Evolutionary conservation across 768 basidiomycete species (phyloP).

Genomic region (Amanita inopinata): DNA sequence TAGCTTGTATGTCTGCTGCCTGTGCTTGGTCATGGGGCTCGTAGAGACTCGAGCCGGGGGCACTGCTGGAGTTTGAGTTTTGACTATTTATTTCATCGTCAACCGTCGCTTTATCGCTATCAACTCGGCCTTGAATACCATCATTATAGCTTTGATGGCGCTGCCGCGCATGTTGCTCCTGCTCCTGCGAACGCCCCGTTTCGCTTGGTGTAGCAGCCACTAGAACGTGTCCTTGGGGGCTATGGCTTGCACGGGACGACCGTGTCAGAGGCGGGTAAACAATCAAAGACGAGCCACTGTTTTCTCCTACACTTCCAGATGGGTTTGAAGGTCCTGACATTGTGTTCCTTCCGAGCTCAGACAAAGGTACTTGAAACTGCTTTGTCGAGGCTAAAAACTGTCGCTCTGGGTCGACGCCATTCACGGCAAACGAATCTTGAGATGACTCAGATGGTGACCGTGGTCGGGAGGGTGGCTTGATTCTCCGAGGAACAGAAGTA

Average conservation of each 20-base stretch:
- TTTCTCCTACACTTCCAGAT: slow-evolving; percentile 15
- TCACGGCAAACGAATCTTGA: slow-evolving; percentile 56
- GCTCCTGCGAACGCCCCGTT: background rate
- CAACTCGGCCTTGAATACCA: background rate
- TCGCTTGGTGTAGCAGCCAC: background rate
- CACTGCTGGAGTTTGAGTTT: slow-evolving; percentile 6
- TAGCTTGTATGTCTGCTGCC: slow-evolving; percentile 11
- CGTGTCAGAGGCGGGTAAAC: background rate
- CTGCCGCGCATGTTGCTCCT: background rate
- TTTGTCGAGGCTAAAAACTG: slow-evolving; percentile 35
- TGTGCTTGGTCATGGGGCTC: background rate
- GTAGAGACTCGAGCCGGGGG: slow-evolving; percentile 7
- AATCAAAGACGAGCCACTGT: background rate
- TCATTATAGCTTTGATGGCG: background rate
- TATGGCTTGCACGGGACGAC: background rate
- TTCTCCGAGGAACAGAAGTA: background rate
- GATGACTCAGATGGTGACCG: slow-evolving; percentile 23
- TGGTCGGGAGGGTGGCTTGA: background rate
- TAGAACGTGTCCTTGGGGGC: background rate
- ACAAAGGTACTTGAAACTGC: slow-evolving; percentile 48
- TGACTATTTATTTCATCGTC: slow-evolving; percentile 6
- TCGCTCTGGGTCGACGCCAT: slow-evolving; percentile 37
- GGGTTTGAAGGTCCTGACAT: slow-evolving; percentile 7
- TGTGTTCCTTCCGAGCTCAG: slow-evolving; percentile 30
- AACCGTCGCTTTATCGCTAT: background rate